These are phyloP conservation scores for Uronychia setigera DNA, from an alignment of 73 alveolate species.

Conservation along the genomic window DNA sequence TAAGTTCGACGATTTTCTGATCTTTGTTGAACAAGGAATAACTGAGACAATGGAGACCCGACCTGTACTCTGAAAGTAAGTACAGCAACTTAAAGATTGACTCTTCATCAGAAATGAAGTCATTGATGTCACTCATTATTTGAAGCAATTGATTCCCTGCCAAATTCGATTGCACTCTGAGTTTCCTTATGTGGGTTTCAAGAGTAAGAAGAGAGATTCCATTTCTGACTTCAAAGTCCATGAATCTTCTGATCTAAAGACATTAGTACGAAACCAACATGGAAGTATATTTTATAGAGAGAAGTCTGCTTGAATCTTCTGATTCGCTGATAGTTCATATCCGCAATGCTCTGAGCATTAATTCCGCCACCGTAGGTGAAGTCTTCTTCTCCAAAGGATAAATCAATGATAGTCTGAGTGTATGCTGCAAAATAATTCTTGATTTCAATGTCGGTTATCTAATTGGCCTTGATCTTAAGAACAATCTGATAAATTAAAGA, in stretches of 20 bases:
- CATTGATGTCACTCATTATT: too few species aligned
- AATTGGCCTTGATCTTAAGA: slow-evolving; percentile 22
- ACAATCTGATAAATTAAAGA: too few species aligned
- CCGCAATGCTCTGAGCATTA: neutral
- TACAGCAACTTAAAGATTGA: too few species aligned
- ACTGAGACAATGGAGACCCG: too few species aligned
- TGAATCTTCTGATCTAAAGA: slow-evolving; percentile 6
- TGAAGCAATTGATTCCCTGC: too few species aligned
- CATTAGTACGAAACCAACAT: neutral
- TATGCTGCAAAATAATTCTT: slow-evolving; percentile 42
- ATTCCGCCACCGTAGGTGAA: slow-evolving; percentile 13
- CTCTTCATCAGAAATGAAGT: too few species aligned
- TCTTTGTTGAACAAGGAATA: too few species aligned
- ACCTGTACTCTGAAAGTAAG: too few species aligned
- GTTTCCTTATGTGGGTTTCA: slow-evolving; percentile 41
- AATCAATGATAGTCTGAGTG: slow-evolving; percentile 43
- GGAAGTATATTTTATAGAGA: slow-evolving; percentile 21
- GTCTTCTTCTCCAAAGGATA: slow-evolving; percentile 34
- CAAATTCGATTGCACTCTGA: too few species aligned
- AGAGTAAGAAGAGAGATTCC: slow-evolving; percentile 16
- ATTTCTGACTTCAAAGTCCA: slow-evolving; percentile 25
- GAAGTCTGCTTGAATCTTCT: slow-evolving; percentile 37
- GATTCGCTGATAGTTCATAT: slow-evolving; percentile 26
- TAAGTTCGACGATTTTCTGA: too few species aligned
- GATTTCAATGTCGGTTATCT: slow-evolving; percentile 38